Evolutionary conservation across 1,284 basidiomycete species (phyloP), one percentile per base, ranked within the genome.

Genomic region (Ustilago nuda): DNA sequence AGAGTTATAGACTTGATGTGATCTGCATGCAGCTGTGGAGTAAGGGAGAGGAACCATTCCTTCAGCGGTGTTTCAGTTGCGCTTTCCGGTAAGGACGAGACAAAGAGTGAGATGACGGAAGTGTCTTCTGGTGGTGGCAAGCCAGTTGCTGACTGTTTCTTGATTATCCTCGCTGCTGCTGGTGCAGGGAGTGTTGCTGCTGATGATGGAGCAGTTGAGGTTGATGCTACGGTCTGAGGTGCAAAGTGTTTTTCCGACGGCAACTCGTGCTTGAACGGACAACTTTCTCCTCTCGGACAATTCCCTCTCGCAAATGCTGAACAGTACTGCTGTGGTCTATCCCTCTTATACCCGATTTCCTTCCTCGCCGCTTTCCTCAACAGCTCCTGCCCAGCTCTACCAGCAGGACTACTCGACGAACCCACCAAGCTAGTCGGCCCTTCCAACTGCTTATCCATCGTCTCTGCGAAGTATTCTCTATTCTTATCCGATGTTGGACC

Each of bases 401-500:
- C 58, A 3, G 72, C 61, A 2, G 76, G 84, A 73, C 76, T 85
- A 70, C 75, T 81, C 76, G 73, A 82, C 73, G 66, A 73, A 56
- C 70, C 84, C n/a, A 85, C 80, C 32, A 71, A 36, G 53, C 66
- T 61, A 0, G 67, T 75, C 0, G 78, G 61, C 0, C 79, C 80
- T 56, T 85, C 80, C 27, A 93, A 92, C 89, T 95, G 92, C 59
- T 89, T 89, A 86, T 98, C 95, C 90, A 78, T 75, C 9, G 55
- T 71, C 59, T 86, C 72, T 7, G 85, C 96, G 87, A 94, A 98
- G 87, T 96, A 99, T 87, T 98, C 95, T 83, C 86, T 66, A 86
- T 99, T 99, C 87, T 98, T 93, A 82, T 98, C 95, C 82, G 93
- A 95, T 57, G 92, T 94, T 8, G 96, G 97, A 1, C 95, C 95